These are phyloP conservation scores for Plasmopara muralis DNA, from an alignment of 352 stramenopile species.

Conservation along the genomic window DNA sequence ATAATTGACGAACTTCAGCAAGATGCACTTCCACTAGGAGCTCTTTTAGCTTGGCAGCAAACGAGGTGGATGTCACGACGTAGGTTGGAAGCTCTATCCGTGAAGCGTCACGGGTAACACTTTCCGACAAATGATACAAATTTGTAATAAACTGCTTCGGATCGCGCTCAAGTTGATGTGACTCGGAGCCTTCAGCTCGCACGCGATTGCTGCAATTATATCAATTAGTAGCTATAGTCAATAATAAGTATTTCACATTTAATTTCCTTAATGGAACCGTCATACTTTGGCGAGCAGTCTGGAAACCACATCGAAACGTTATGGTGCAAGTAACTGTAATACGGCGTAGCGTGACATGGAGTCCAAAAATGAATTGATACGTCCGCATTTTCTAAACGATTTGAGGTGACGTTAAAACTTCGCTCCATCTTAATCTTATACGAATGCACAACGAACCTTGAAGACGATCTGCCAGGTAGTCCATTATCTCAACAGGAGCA, in stretches of 20 bases:
- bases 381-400: slow-evolving; percentile 23
- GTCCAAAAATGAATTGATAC: slow-evolving; percentile 81
- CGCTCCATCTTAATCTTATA: background rate
- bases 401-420: slow-evolving; percentile 1
- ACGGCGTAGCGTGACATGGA: slow-evolving; percentile 78
- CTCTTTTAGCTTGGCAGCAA: slow-evolving; percentile 36
- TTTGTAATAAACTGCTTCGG: slow-evolving; percentile 43
- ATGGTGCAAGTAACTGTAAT: slow-evolving; percentile 82
- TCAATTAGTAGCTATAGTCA: slow-evolving; percentile 6
- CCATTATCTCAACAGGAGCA: slow-evolving; percentile 72
- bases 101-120: slow-evolving; percentile 12
- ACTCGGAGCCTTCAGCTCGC: slow-evolving; percentile 51
- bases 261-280: background rate
- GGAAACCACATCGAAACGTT: slow-evolving; percentile 85
- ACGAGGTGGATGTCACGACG: slow-evolving; percentile 60
- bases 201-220: slow-evolving; percentile 43
- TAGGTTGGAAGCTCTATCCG: slow-evolving; percentile 43
- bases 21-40: slow-evolving; percentile 45
- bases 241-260: background rate
- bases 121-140: slow-evolving; percentile 42
- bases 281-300: slow-evolving; percentile 72
- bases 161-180: slow-evolving; percentile 54
- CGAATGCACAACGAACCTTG: slow-evolving; percentile 29
- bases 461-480: slow-evolving; percentile 53
- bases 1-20: slow-evolving; percentile 28